phyloP scores from a whole-genome alignment of 2,329 filamentous ascomycete genomes.

The Exophiala dermatitidis region DNA sequence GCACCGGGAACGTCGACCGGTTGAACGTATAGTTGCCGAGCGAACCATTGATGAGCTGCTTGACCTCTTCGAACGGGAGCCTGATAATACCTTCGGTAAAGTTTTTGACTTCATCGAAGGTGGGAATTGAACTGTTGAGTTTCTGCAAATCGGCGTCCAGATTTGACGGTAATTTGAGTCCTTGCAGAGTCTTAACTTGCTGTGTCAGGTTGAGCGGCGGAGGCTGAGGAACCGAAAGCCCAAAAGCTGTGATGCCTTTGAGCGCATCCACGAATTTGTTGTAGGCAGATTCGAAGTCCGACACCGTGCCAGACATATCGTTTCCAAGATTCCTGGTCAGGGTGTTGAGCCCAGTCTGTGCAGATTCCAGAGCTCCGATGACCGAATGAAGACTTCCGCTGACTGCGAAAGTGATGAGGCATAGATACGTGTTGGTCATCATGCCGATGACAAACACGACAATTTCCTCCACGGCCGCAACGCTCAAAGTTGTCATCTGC shows the following conservation, averaged over 20 bases:
- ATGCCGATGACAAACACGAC: conserved; percentile 90
- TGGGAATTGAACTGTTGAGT: conserved; percentile 72
- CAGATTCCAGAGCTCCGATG: conserved; percentile 53
- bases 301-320: conserved; percentile 38
- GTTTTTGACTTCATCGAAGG: conserved; percentile 76
- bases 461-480: conserved; percentile 78
- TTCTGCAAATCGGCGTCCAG: conserved; percentile 63
- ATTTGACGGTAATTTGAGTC: conserved; percentile 60
- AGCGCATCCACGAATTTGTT: conserved; percentile 49
- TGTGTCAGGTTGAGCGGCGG: conserved; percentile 59
- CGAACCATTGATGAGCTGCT: conserved; percentile 61
- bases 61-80: conserved; percentile 74
- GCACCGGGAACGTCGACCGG: conserved; percentile 68
- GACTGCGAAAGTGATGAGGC: conserved; percentile 76
- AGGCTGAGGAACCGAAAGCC: conserved; percentile 39
- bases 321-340: conserved; percentile 41
- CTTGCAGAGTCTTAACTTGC: conserved; percentile 59
- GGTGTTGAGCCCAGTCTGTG: conserved; percentile 54
- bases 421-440: conserved; percentile 82
- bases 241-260: conserved; percentile 35
- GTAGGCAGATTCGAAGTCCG: conserved; percentile 49
- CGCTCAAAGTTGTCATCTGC: conserved; percentile 65
- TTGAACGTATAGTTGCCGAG: conserved; percentile 73
- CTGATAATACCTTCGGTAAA: conserved; percentile 67
- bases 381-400: conserved; percentile 69